phyloP scores from a whole-genome alignment of 208 protist species.

The Acanthamoeba lenticulata region DNA sequence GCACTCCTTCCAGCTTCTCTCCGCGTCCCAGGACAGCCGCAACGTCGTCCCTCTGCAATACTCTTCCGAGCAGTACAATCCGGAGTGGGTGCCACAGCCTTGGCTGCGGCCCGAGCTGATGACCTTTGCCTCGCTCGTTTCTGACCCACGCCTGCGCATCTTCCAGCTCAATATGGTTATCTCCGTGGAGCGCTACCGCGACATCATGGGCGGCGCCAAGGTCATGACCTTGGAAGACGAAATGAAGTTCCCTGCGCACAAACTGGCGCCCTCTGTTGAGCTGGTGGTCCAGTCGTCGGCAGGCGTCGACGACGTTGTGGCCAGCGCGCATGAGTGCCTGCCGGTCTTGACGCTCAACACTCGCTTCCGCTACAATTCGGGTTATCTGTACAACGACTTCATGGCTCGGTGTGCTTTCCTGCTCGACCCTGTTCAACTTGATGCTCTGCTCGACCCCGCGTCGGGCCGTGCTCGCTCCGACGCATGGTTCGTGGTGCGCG shows the following conservation, averaged over 20 bases:
- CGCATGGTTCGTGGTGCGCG: neutral
- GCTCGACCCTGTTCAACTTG: neutral
- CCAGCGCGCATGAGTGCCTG: no score
- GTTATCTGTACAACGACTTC: neutral
- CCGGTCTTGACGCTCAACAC: neutral
- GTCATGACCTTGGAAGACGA: neutral
- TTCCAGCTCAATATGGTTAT: neutral
- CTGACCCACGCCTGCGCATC: neutral
- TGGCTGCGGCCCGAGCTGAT: no score
- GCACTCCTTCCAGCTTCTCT: no score
- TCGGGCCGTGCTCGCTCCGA: neutral
- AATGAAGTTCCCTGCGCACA: no score
- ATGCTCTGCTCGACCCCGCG: neutral
- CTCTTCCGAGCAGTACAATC: no score
- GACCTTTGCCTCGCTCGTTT: neutral
- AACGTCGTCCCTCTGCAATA: no score
- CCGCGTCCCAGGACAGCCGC: no score
- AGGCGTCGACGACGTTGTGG: no score
- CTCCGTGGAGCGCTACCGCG: neutral
- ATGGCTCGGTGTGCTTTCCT: neutral
- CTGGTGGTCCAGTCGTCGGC: no score
- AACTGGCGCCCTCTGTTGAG: no score
- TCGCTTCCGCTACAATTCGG: neutral
- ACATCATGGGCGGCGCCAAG: no score
- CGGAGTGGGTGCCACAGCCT: no score